Percentiles rank a stretch among this genome's conserved stretches.
These are phyloP conservation scores for Trichoderma koningii DNA, from an alignment of 2,329 filamentous ascomycete species.

Conservation along the genomic window DNA sequence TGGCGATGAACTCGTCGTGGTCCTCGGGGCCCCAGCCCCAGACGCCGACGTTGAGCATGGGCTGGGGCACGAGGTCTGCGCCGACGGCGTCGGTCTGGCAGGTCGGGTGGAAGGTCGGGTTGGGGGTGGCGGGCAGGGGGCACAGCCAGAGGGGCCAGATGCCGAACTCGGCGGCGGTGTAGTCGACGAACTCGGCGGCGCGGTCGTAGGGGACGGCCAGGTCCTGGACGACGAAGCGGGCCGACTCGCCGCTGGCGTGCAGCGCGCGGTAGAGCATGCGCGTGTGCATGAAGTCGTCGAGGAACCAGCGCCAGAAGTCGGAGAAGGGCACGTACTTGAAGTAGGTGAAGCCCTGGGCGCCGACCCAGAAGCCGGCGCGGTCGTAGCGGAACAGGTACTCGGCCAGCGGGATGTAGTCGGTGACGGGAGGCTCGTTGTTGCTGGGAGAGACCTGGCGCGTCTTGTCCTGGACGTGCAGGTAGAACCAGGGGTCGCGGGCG, in stretches of 20 bases:
- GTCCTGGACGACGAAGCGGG: constrained; percentile 69
- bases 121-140: constrained; percentile 51
- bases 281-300: constrained; percentile 73
- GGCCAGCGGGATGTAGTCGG: constrained; percentile 65
- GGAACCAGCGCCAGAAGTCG: constrained; percentile 64
- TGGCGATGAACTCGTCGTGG: constrained; percentile 61
- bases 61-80: constrained; percentile 30
- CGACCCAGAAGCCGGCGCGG: constrained; percentile 75
- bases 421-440: constrained; percentile 5
- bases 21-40: constrained; percentile 74
- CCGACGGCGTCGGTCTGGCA: constrained; percentile 37
- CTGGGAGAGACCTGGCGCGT: constrained; percentile 37
- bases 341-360: constrained; percentile 65
- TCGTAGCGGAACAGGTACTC: constrained; percentile 80
- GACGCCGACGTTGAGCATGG: constrained; percentile 67
- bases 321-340: constrained; percentile 67
- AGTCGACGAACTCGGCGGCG: constrained; percentile 57
- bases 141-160: constrained; percentile 66
- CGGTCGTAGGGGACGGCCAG: constrained; percentile 59
- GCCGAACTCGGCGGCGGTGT: constrained; percentile 51
- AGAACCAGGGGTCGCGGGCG: constrained; percentile 73
- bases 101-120: constrained; percentile 59
- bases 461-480: constrained; percentile 64
- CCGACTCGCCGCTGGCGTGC: constrained; percentile 66
- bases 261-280: constrained; percentile 73